These are phyloP conservation scores for Xylaria sp. DNA, from an alignment of 2,329 filamentous ascomycete species.

Conservation along the genomic window DNA sequence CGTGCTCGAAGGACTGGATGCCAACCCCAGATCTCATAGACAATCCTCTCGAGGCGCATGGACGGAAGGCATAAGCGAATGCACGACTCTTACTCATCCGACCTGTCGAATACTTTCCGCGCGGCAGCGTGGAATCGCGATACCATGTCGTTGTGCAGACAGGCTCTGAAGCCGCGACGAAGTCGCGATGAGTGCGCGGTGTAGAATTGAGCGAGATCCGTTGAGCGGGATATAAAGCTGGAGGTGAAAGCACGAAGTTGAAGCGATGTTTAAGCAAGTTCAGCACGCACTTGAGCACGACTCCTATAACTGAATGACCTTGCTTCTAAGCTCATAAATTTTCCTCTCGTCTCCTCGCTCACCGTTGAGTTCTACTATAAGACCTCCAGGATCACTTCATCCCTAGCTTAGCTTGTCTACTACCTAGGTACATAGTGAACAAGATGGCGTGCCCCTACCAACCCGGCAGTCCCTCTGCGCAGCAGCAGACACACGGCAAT, in stretches of 20 bases:
- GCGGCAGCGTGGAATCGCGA: slow-evolving; percentile 19
- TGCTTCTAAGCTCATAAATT: not conserved
- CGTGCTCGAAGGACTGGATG: not conserved
- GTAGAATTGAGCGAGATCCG: not conserved
- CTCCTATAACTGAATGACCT: not conserved
- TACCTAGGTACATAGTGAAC: not conserved
- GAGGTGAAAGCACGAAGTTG: not conserved
- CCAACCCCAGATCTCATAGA: not conserved
- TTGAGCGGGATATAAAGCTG: slow-evolving; percentile 19
- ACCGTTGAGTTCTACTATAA: not conserved
- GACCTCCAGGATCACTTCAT: too few relatives aligned
- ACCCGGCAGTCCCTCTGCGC: slow-evolving; percentile 7
- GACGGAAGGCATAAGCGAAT: slow-evolving; percentile 3
- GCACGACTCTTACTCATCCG: slow-evolving; percentile 29
- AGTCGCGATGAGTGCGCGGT: not conserved
- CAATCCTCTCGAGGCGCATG: not conserved
- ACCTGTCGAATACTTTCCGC: not conserved
- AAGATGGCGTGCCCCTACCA: slow-evolving; percentile 30
- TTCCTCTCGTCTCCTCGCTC: not conserved
- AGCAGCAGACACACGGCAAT: slow-evolving; percentile 9
- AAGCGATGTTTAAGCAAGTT: not conserved
- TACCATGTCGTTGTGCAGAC: not conserved
- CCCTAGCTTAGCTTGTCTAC: not conserved
- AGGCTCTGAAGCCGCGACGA: too few relatives aligned
- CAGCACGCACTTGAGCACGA: not conserved